Evolutionary conservation across 177 flowering plant species (phyloP), one percentile per base, ranked within the genome.

Genomic region (Vitis hybrid): DNA sequence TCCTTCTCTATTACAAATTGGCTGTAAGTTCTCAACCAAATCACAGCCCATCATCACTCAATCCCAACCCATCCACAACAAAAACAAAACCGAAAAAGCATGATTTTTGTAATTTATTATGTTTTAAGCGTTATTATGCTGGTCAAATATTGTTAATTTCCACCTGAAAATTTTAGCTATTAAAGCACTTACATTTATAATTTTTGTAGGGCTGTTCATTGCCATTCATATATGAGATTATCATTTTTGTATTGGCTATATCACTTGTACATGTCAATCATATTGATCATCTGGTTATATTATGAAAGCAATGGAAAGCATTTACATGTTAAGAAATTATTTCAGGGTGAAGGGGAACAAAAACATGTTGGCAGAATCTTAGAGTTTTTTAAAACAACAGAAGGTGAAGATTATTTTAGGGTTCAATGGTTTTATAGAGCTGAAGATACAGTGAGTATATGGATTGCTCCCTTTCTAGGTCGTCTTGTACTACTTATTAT

Each of bases 401-500:
- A 86, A 8, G 90, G 78, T 24, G 83, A 84, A 74, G 83, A 89
- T 20, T 91, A 88, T 81, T 93, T 87, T 73, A 85, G 91, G 72
- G 92, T 83, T 54, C 97, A 86, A 73, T 94, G 98, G 98, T 93
- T 94, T 71, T 94, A 77, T 67, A 86, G 87, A 83, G 92, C 93
- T 68, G 86, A 80, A 78, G 98, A 94, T 76, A 94, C 98, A 14
- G 98, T 92, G 72, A 80, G 87, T 67, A 69, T 58, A n/a, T 49
- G 24, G 20, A 20, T 53, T 63, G 35, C 66, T 62, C 52, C 17
- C 30, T 48, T 75, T 58, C 55, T 58, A 12, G 62, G 54, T 61
- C 20, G 67, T 57, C 35, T 60, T 18, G 55, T 58, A 49, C 73
- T 58, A n/a, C 55, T 58, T 73, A 9, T 32, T 41, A 41, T 41